Conservation (phyloP, 2,329 filamentous ascomycete genomes). For the Microdochium nivale region DNA sequence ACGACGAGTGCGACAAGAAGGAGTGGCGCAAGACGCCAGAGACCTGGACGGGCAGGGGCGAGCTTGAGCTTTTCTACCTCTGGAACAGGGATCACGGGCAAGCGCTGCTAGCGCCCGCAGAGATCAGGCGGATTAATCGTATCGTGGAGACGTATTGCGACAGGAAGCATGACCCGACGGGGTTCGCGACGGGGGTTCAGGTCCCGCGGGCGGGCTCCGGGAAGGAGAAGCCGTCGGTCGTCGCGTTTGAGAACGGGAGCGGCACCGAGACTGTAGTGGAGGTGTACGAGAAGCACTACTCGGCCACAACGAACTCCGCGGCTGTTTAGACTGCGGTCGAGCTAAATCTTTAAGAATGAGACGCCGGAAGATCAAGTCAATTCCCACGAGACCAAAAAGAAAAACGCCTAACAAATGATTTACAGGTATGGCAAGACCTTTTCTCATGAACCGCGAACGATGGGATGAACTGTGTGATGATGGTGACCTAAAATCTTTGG, state of each 20-base stretch:
- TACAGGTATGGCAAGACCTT: neutral
- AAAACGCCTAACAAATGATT: neutral
- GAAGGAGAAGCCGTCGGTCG: neutral
- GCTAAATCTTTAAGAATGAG: too few relatives aligned
- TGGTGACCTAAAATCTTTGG: too few relatives aligned
- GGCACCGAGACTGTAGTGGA: neutral
- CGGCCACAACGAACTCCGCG: neutral
- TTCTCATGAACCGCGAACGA: too few relatives aligned
- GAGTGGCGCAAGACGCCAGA: neutral
- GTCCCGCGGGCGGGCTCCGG: neutral
- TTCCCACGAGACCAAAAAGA: too few relatives aligned
- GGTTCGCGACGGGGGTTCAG: neutral
- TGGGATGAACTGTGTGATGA: too few relatives aligned
- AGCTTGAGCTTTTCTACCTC: slow-evolving; percentile 16
- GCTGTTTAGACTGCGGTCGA: neutral
- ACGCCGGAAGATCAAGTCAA: too few relatives aligned
- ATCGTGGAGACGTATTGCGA: slow-evolving; percentile 4
- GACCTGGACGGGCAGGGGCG: slow-evolving; percentile 12
- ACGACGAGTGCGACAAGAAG: slow-evolving; percentile 1
- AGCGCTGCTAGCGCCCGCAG: slow-evolving; percentile 4
- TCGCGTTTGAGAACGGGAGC: neutral
- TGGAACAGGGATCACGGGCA: slow-evolving; percentile 15
- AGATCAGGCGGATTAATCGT: slow-evolving; percentile 1
- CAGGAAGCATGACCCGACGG: neutral
- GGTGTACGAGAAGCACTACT: neutral